Percentiles rank a stretch among this genome's conserved stretches.
Conservation (phyloP, 345 rosid species). For the Eucalyptus pauciflora region DNA sequence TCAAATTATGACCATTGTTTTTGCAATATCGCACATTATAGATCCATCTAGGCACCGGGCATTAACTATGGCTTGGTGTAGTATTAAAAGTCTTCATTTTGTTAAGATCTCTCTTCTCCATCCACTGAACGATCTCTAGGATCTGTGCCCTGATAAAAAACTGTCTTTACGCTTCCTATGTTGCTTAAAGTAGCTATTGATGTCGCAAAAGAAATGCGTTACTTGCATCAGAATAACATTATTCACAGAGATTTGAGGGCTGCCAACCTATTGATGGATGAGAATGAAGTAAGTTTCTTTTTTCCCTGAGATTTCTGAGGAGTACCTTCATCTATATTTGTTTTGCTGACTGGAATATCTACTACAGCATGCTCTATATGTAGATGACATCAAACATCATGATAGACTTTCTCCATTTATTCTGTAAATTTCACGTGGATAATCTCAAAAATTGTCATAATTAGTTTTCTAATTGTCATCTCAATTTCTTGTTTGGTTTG, state of each 20-base stretch:
- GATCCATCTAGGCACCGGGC: neutral
- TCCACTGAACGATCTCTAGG: neutral
- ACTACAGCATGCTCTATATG: neutral
- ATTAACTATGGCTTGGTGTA: neutral
- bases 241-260: constrained; percentile 12
- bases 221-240: constrained; percentile 12
- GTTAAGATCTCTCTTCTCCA: neutral
- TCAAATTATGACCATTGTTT: neutral
- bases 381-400: neutral
- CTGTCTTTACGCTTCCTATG: neutral
- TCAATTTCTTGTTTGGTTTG: neutral
- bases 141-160: neutral
- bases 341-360: neutral
- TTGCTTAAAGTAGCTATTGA: constrained; percentile 9
- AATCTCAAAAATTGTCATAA: neutral
- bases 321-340: neutral
- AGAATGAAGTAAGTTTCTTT: neutral
- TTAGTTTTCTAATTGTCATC: neutral
- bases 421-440: neutral
- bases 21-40: neutral
- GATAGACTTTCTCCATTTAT: neutral
- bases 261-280: constrained; percentile 8
- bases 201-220: constrained; percentile 8
- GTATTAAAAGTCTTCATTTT: neutral
- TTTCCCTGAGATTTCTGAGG: neutral